Percentiles rank a stretch among this genome's conserved stretches.
Evolutionary conservation across 2,329 filamentous ascomycete species (phyloP).

Genomic region (Podosphaera xanthii): DNA sequence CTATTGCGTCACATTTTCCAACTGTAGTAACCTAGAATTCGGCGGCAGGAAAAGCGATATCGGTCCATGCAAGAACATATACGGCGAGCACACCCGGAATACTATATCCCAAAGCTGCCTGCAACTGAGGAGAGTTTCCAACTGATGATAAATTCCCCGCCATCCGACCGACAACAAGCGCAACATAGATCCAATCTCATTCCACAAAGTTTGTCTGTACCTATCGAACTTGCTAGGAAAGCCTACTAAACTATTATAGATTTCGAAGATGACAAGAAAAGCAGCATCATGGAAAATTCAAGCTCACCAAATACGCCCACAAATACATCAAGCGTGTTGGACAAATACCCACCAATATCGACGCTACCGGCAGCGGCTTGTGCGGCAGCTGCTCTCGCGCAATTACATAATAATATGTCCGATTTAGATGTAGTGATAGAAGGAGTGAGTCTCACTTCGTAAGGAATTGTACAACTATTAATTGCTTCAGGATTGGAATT

Average conservation of each 20-base stretch:
- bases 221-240: constrained; percentile 3
- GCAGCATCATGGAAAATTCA: constrained; percentile 42
- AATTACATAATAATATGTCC: constrained; percentile 58
- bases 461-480: background rate
- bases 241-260: constrained; percentile 13
- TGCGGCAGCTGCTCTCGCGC: constrained; percentile 68
- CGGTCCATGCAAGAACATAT: constrained; percentile 99
- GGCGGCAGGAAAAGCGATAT: constrained; percentile 65
- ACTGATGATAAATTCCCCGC: constrained; percentile 84
- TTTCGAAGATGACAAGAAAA: constrained; percentile 39
- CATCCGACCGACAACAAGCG: constrained; percentile 22
- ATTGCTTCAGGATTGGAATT: constrained; percentile 39
- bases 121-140: constrained; percentile 95
- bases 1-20: constrained; percentile 11
- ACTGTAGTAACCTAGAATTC: constrained; percentile 15
- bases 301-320: constrained; percentile 46
- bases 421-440: constrained; percentile 61
- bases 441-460: constrained; percentile 29
- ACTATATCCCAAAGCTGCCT: constrained; percentile 94
- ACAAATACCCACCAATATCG: constrained; percentile 40
- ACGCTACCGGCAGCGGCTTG: constrained; percentile 42
- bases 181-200: constrained; percentile 12
- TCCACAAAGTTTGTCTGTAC: constrained; percentile 11
- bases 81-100: constrained; percentile 81
- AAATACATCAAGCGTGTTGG: constrained; percentile 40